These are phyloP conservation scores for Blastocladiella britannica DNA, from an alignment of 192 early-diverging fungal species.

Conservation along the genomic window DNA sequence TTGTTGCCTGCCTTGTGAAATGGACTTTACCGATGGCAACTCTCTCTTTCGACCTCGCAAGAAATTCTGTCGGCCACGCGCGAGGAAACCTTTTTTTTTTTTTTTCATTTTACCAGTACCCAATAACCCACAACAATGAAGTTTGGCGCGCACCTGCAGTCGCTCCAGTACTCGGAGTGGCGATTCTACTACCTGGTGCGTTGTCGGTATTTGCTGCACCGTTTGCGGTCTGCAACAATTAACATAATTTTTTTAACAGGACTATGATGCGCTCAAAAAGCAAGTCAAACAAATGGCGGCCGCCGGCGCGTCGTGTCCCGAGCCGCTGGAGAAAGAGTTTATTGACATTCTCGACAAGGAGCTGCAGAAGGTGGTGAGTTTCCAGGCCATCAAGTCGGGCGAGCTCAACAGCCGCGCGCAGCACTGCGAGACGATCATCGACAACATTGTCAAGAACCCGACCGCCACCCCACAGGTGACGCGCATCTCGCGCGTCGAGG, in stretches of 20 bases:
- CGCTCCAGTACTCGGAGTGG: slow-evolving; percentile 67
- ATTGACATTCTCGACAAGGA: background rate
- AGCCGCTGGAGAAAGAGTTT: background rate
- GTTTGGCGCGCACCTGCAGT: slow-evolving; percentile 69
- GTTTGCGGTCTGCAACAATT: too few species aligned
- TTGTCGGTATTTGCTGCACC: too few species aligned
- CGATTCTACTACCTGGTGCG: slow-evolving; percentile 63
- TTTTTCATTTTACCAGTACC: too few species aligned
- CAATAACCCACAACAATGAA: slow-evolving; percentile 47
- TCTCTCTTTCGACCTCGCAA: too few species aligned
- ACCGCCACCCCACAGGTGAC: slow-evolving; percentile 21
- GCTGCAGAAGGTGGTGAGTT: slow-evolving; percentile 31
- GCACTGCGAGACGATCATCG: slow-evolving; percentile 36
- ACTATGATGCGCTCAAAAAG: background rate
- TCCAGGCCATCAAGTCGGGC: slow-evolving; percentile 49
- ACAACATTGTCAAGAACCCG: slow-evolving; percentile 24
- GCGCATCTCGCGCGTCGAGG: slow-evolving; percentile 26
- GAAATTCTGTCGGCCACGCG: too few species aligned
- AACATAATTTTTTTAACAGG: too few species aligned
- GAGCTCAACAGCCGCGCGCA: slow-evolving; percentile 50
- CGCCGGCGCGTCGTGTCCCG: background rate
- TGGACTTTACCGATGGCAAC: too few species aligned
- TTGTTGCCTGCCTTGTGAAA: too few species aligned
- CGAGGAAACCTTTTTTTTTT: too few species aligned
- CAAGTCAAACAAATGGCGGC: background rate